A percentile compares a stretch with the other conserved stretches of the same genome.
Conservation (phyloP, 768 basidiomycete genomes). For the Suillus fuscotomentosus region DNA sequence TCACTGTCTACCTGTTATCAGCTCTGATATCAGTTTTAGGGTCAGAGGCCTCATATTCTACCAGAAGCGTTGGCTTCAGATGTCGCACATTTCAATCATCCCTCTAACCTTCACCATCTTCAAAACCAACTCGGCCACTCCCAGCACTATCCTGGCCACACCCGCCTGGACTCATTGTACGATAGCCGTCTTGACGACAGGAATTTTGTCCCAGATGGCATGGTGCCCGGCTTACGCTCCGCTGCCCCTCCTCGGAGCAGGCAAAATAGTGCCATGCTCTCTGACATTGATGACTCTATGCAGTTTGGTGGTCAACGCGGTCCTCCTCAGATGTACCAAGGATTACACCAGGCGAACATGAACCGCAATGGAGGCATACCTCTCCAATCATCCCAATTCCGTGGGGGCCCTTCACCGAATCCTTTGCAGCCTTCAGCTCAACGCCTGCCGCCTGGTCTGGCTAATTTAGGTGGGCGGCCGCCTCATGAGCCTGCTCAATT, state of each 20-base stretch:
- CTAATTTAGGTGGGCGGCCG: slow-evolving; percentile 78
- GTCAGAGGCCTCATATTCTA: slow-evolving; percentile 24
- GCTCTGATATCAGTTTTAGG: slow-evolving; percentile 18
- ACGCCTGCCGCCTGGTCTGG: slow-evolving; percentile 75
- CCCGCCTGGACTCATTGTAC: slow-evolving; percentile 65
- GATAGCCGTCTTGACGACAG: slow-evolving; percentile 75
- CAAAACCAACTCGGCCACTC: slow-evolving; percentile 44
- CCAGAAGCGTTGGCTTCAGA: slow-evolving; percentile 26
- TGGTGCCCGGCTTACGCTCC: slow-evolving; percentile 81
- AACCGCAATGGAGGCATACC: slow-evolving; percentile 53
- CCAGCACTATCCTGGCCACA: slow-evolving; percentile 36
- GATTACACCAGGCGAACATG: slow-evolving; percentile 47
- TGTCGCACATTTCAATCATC: slow-evolving; percentile 20
- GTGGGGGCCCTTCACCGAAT: slow-evolving; percentile 68
- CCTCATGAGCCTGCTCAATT: slow-evolving; percentile 78
- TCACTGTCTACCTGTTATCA: neutral
- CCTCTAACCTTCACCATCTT: slow-evolving; percentile 33
- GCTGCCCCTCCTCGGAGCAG: slow-evolving; percentile 61
- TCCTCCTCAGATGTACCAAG: slow-evolving; percentile 57
- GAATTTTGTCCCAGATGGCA: slow-evolving; percentile 78
- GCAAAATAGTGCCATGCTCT: slow-evolving; percentile 50
- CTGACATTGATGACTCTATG: slow-evolving; percentile 64
- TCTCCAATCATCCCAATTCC: slow-evolving; percentile 62
- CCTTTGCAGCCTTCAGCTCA: slow-evolving; percentile 47
- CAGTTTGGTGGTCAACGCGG: slow-evolving; percentile 62